Base-by-base conservation (phyloP, 1,284 basidiomycete species). In the Cutaneotrichosporon sp. region DNA sequence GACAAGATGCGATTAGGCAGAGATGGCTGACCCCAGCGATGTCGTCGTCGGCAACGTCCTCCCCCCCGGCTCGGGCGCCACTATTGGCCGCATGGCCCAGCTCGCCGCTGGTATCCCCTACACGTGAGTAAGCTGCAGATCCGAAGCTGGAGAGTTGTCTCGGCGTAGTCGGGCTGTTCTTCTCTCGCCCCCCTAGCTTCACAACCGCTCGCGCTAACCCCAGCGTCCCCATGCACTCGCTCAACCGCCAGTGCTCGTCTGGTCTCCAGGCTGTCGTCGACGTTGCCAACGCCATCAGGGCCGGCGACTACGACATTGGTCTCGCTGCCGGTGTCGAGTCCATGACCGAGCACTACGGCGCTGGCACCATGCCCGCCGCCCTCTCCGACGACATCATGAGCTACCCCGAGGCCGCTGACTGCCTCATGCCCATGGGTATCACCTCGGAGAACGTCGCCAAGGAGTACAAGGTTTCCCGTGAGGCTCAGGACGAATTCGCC, bases 311-410 rank as follows among this genome's bases (percentile, higher is more conserved):
- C 62, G 87, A 93, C 72, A 86, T 97, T 68, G 93, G 94, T 61
- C 91, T 97, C 57, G 89, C 88, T 67, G 90, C 91, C 44, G 94
- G 94, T 69, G 91, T 94, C 34, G 94, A 98, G 78, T 88, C 85
- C 41, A 98, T 98, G 94, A 91, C 91, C 1, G 82, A 84, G 66
- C 85, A 88, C 52, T 92, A 82, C 70, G 89, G 88, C 39, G 80
- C 87, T 22, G 80, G 78, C 64, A 83, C 84, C 37, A 81, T 82
- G 75, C 87, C 83, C 47, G 79, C 84, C 50, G 82, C 83, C 46
- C 86, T 84, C 78, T 92, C 90, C 9, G 87, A 94, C 31, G 80
- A 81, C 39, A 82, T 97, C 47, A 81, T 93, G 62, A 75, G 82
- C 56, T 84, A 83, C 76, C 79, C 85, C 63, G 86, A 91, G 67